These are phyloP conservation scores for Castanea mollissima DNA, from an alignment of 306 rosid species.

Conservation along the genomic window DNA sequence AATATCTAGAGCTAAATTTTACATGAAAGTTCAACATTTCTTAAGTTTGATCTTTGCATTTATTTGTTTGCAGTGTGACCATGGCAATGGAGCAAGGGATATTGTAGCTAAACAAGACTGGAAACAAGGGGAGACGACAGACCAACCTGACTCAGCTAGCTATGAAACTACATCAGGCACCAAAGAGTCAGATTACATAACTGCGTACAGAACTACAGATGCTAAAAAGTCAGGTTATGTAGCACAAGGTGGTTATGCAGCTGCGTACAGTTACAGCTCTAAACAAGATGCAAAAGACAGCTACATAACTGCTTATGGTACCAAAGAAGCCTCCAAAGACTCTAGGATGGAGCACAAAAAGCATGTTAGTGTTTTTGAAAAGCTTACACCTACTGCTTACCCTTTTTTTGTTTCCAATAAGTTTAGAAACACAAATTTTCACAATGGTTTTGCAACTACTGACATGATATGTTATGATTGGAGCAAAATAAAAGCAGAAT, in stretches of 20 bases:
- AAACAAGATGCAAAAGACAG: background rate
- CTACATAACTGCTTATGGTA: background rate
- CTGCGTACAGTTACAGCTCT: background rate
- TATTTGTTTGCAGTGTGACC: background rate
- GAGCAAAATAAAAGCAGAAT: too few relatives aligned
- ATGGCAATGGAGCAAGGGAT: conserved; percentile 22
- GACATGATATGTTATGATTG: too few relatives aligned
- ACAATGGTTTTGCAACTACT: too few relatives aligned
- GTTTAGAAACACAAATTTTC: too few relatives aligned
- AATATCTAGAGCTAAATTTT: background rate
- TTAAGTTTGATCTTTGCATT: background rate
- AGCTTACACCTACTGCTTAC: too few relatives aligned
- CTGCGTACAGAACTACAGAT: background rate
- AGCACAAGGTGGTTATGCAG: background rate
- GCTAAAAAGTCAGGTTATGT: background rate
- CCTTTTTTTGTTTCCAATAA: too few relatives aligned
- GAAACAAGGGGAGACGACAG: background rate
- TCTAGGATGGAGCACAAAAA: background rate
- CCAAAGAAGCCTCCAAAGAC: background rate
- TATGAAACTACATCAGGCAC: too few relatives aligned
- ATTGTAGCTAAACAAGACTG: background rate
- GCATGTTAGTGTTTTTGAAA: too few relatives aligned
- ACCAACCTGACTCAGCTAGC: background rate
- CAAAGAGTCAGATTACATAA: background rate
- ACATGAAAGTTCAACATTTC: background rate